Evolutionary conservation across 208 protist genomes (phyloP).

Genomic region (Acanthamoeba healyi): DNA sequence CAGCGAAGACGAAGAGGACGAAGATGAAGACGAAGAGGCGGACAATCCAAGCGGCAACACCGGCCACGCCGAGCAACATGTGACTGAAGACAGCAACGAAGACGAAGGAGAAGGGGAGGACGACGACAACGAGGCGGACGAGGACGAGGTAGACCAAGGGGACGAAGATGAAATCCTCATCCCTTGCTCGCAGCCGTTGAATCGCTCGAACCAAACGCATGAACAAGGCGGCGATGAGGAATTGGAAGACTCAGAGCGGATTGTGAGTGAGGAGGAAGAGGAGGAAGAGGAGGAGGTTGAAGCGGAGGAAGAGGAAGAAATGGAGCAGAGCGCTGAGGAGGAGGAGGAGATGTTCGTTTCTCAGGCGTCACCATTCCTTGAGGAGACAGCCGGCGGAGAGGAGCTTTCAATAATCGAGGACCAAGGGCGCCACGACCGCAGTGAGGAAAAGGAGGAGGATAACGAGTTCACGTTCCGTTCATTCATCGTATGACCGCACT

Average conservation of each 20-base stretch:
- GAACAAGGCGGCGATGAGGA: not conserved
- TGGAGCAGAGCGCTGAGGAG: not conserved
- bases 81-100: not conserved
- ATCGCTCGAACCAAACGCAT: not conserved
- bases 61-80: no score
- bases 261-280: not conserved
- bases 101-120: not conserved
- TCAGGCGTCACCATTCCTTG: not conserved
- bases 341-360: not conserved
- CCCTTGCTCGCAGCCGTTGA: not conserved
- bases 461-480: not conserved
- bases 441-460: not conserved
- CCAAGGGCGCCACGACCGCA: not conserved
- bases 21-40: not conserved
- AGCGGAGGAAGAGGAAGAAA: not conserved
- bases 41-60: no score
- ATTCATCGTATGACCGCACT: not conserved
- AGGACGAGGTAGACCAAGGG: conserved; percentile 22
- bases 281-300: not conserved
- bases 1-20: not conserved
- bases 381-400: not conserved
- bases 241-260: not conserved
- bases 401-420: not conserved
- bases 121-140: not conserved
- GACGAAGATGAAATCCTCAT: conserved; percentile 10